A percentile compares a stretch with the other conserved stretches of the same genome.
phyloP scores from a whole-genome alignment of 805 yeast genomes.

The Citeromyces nyonsensis region DNA sequence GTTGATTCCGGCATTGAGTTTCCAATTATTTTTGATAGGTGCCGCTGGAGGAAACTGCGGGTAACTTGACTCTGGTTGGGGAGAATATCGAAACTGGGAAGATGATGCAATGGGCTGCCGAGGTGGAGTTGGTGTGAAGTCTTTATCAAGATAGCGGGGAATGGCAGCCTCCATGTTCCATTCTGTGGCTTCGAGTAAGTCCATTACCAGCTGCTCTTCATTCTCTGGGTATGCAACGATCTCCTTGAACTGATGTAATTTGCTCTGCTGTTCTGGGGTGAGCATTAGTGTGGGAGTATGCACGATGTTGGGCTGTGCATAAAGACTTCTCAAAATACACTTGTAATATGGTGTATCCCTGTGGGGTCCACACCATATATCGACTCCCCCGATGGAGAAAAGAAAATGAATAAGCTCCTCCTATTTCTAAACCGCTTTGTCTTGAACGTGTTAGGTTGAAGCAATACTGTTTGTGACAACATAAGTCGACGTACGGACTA shows the following conservation, averaged over 20 bases:
- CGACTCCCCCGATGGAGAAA: too few relatives aligned
- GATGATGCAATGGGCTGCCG: constrained; percentile 4
- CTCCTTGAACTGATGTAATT: constrained; percentile 29
- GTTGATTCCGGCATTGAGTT: constrained; percentile 12
- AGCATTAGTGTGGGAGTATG: constrained; percentile 2
- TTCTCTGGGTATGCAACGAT: constrained; percentile 32
- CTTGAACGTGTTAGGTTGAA: too few relatives aligned
- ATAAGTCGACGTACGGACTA: too few relatives aligned
- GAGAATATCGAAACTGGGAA: constrained; percentile 1
- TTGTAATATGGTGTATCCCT: too few relatives aligned
- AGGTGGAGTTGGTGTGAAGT: constrained; percentile 11
- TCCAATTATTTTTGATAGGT: constrained; percentile 19
- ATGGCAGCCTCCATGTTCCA: constrained; percentile 51
- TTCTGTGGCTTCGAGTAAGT: constrained; percentile 30
- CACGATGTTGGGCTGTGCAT: too few relatives aligned
- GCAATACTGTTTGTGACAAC: too few relatives aligned
- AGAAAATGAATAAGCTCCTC: too few relatives aligned
- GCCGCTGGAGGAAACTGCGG: constrained; percentile 20
- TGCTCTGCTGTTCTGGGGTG: constrained; percentile 21
- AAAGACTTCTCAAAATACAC: too few relatives aligned
- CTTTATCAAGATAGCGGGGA: constrained; percentile 45
- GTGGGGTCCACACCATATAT: too few relatives aligned
- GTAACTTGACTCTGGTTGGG: neutral
- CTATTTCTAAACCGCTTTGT: too few relatives aligned
- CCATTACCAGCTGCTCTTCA: constrained; percentile 27